Conservation (phyloP, 129 eudicot species). For the Lactuca sativa region DNA sequence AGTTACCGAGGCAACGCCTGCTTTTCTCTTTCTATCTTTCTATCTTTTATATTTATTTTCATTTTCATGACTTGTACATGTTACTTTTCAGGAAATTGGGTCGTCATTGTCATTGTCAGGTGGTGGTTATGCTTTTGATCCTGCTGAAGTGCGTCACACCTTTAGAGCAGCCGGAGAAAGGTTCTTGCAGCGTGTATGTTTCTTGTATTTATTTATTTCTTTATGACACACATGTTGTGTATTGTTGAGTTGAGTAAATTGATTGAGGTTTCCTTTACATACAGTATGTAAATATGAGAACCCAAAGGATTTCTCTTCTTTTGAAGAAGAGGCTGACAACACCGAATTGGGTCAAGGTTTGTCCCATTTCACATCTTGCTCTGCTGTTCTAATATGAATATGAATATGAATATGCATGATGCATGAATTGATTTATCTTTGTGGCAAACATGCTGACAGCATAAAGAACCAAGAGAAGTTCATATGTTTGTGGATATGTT, state of each 20-base stretch:
- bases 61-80: neutral
- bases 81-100: conserved; percentile 66
- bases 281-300: conserved; percentile 86
- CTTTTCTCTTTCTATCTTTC: neutral
- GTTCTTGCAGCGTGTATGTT: conserved; percentile 76
- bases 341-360: conserved; percentile 96
- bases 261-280: conserved; percentile 36
- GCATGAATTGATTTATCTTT: too few relatives aligned
- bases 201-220: conserved; percentile 1
- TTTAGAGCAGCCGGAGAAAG: conserved; percentile 75
- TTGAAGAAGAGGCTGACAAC: conserved; percentile 86
- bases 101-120: conserved; percentile 76
- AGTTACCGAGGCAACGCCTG: conserved; percentile 77
- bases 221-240: neutral
- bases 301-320: conserved; percentile 77
- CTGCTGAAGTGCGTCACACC: conserved; percentile 87
- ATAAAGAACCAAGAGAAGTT: conserved; percentile 99
- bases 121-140: conserved; percentile 79
- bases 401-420: too few relatives aligned
- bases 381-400: neutral
- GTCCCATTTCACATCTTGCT: conserved; percentile 22
- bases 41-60: conserved; percentile 19
- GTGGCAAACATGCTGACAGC: conserved; percentile 38
- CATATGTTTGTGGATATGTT: conserved; percentile 97
- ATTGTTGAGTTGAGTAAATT: neutral